These are phyloP conservation scores for Verticillium nubilum DNA, from an alignment of 2,329 filamentous ascomycete species.

Conservation along the genomic window DNA sequence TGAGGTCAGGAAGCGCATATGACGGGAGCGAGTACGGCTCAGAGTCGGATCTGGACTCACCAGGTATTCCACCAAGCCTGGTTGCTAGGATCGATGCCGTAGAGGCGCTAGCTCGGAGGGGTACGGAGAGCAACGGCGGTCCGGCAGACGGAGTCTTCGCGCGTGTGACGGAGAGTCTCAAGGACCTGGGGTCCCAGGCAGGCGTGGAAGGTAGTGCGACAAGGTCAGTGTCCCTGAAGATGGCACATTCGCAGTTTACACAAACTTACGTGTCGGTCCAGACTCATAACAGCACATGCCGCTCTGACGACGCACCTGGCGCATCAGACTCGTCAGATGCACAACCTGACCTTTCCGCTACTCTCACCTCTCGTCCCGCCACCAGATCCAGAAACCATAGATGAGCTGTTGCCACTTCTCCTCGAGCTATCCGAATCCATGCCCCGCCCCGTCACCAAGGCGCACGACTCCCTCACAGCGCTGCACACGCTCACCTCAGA, in stretches of 20 bases:
- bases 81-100: conserved; percentile 67
- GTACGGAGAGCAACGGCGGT: conserved; percentile 61
- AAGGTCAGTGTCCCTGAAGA: conserved; percentile 43
- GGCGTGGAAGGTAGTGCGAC: conserved; percentile 67
- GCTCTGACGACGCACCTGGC: conserved; percentile 69
- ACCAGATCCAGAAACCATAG: conserved; percentile 59
- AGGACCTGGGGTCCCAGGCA: conserved; percentile 68
- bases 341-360: conserved; percentile 65
- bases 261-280: conserved; percentile 23
- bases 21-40: conserved; percentile 72
- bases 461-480: conserved; percentile 60
- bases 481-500: conserved; percentile 68
- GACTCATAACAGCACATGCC: conserved; percentile 69
- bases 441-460: conserved; percentile 57
- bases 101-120: conserved; percentile 62
- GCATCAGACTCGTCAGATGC: conserved; percentile 70
- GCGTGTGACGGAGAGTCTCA: conserved; percentile 63
- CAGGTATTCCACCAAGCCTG: conserved; percentile 62
- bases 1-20: conserved; percentile 43
- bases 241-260: background rate
- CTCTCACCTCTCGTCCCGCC: conserved; percentile 63
- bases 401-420: conserved; percentile 64
- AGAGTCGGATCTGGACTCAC: conserved; percentile 63
- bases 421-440: conserved; percentile 60
- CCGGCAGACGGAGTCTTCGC: conserved; percentile 61